Base-by-base conservation (phyloP, 352 stramenopile genomes). In the Globisporangium canariense region DNA sequence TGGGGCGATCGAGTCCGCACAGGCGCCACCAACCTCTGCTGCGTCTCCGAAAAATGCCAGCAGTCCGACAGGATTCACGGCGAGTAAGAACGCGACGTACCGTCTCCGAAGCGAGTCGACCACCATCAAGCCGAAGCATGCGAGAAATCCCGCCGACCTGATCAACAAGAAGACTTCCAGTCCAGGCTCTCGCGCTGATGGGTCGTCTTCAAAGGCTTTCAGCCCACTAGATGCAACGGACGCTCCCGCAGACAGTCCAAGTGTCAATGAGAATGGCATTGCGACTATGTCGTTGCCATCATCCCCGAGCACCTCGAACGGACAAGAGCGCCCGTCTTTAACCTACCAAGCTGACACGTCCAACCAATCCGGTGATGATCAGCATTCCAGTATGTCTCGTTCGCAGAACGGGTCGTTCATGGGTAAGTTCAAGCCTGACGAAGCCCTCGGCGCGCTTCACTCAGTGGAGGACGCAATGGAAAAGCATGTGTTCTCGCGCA, bases 361-460 rank as follows among this genome's bases (percentile, higher is more conserved):
- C 5, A 66, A 66, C 22, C 30, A 36, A 2, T 66, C 60, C 40
- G 34, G 64, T 47, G 62, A 90, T n/a, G 81, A 90, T 40, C 77
- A 72, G 18, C 75, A 66, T 28, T 90, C 81, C 22, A 62, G 81
- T 28, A 60, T 76, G 47, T 82, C 74, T 0, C 75, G 73, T 3
- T 67, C 71, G 4, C 72, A 84, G 36, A 55, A 66, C 11, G 53
- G 45, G 18, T 81, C 76, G 9, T 67, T 86, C 8, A 75, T 90
- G 62, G 64, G 78, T 13, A 86, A 88, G 57, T 83, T 93, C 52
- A 77, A 90, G 41, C 78, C 81, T 20, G 80, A 87, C 10, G 61
- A 70, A 18, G 75, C 81, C 11, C 65, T 89, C 22, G 54, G 66
- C 16, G 84, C 84, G 2, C 79, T 93, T 58, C 70, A 79, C 18